Evolutionary conservation across 2,329 filamentous ascomycete genomes (phyloP).

Genomic region (Trichoderma simmonsii): DNA sequence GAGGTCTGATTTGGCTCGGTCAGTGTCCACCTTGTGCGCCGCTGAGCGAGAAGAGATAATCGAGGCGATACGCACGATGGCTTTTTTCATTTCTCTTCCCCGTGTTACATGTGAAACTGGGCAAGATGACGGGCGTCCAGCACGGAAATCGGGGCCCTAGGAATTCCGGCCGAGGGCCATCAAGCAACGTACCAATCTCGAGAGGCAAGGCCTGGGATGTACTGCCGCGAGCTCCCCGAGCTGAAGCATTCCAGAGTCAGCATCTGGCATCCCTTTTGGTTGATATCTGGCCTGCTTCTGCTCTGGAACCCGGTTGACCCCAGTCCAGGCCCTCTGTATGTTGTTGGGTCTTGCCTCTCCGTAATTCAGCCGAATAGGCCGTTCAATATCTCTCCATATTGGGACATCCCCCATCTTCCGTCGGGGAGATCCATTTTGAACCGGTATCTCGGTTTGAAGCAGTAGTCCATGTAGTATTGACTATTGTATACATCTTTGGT

Average conservation of each 20-base stretch:
- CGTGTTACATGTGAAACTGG: not conserved
- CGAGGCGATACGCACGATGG: not conserved
- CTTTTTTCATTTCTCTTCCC: not conserved
- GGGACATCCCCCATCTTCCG: not conserved
- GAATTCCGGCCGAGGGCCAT: not conserved
- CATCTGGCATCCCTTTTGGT: not conserved
- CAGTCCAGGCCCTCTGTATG: not conserved
- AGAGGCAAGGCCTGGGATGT: not conserved
- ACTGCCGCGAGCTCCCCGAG: not conserved
- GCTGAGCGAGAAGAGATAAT: not conserved
- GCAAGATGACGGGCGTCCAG: not conserved
- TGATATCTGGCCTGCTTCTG: not conserved
- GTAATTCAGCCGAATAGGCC: constrained; percentile 18
- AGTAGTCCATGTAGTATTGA: not conserved
- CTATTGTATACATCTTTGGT: not conserved
- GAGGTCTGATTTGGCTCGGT: constrained; percentile 12
- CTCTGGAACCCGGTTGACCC: not conserved
- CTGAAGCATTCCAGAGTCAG: not conserved
- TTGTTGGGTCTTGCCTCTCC: not conserved
- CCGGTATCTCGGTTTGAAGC: constrained; percentile 10
- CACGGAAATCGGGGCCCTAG: not conserved
- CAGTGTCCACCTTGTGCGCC: not conserved
- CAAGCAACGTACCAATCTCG: not conserved
- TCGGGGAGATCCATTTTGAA: not conserved
- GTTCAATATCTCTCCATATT: not conserved